Base-by-base conservation (phyloP, 495 filamentous ascomycete species). In the Penicillium coprophilum region DNA sequence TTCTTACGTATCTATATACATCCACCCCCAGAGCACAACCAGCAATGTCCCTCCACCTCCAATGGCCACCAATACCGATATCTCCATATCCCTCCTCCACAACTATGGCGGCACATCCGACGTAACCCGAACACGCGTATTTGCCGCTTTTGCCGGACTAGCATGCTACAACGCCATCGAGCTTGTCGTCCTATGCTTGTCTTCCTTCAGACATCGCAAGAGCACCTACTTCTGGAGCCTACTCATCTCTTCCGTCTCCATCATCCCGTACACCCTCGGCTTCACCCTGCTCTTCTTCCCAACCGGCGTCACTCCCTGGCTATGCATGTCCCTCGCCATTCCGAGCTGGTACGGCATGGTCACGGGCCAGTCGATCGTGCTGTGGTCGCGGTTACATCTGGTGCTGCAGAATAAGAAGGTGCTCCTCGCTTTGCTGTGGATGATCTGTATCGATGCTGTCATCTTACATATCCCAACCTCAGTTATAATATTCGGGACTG, bases 221-320 rank as follows among this genome's bases (percentile, higher is more conserved):
- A 76, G 79, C 8, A 66, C 70, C 17, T 82, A 82, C 59, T 82
- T 82, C 66, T 82, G 78, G 77, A 76, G 72, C 27, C 54, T 82
- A 9, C 67, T 81, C n/a, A 61, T 78, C 38, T 55, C 76, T 8
- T 73, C 71, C 3, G 61, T 65, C 55, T 55, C 65, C 44, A 61
- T 76, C 24, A 67, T 80, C 24, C 71, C 77, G 0, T 63, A 79
- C 55, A 67, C 66, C 13, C 59, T 79, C 13, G 79, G 79, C 15
- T 79, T 70, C 60, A 41, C 79, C 41, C 57, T 80, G 15, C 72
- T 77, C 21, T 77, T 79, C 65, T 80, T 77, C 49, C 59, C 53
- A 1, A 55, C 57, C 0, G 58, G 52, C n/a, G 63, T 73, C 32
- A 59, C 63, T 7, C 69, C 58, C 31, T 72, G 68, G 41, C 34